Evolutionary conservation across 108 stramenopile species (phyloP), one percentile per base, ranked within the genome.

Genomic region (Aureococcus anophagefferens): DNA sequence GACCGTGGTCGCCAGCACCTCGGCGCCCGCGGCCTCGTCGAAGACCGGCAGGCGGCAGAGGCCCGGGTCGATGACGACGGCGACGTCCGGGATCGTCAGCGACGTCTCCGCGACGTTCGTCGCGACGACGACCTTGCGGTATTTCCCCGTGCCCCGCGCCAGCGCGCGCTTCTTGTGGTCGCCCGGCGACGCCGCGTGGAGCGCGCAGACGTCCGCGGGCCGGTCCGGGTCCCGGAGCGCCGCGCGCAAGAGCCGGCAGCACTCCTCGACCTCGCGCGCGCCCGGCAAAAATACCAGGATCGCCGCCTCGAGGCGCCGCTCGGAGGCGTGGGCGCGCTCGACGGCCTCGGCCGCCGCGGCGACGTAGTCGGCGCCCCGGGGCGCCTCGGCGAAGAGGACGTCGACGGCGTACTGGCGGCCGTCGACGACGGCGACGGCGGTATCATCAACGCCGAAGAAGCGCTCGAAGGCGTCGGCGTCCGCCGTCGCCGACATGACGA

Each of bases 401-500:
- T 95, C 94, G 3, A 98, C 97, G 0, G 91, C 83, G 78, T 89
- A 82, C 65, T 83, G 85, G 33, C 92, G 62, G 25, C 92, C 92
- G 77, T 90, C 90, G 0, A 93, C 89, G 31, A 83, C 87, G 33
- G 94, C 88, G 67, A 93, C 91, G 34, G 86, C 90, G 13, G 89
- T 91, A 17, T 71, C 72, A 0, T 79, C 74, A 62, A 21, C 33
- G 34, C 18, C 64, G 25, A 59, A 59, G 51, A 59, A 59, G 21
- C 13, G 1, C 25, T 25, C 21, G 29, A 65, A 28, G 21, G 84
- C 75, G 63, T 94, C 78, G 0, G 93, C 96, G 79, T 99, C 94
- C 64, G 97, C 85, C 0, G 97, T 98, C 31, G 99, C 99, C 73
- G 93, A 94, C 76, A 95, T 96, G 35, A 99, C 84, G 30, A 99